A percentile compares a stretch with the other conserved stretches of the same genome.
Conservation (phyloP, 495 filamentous ascomycete genomes). For the Aspergillus avenaceus region DNA sequence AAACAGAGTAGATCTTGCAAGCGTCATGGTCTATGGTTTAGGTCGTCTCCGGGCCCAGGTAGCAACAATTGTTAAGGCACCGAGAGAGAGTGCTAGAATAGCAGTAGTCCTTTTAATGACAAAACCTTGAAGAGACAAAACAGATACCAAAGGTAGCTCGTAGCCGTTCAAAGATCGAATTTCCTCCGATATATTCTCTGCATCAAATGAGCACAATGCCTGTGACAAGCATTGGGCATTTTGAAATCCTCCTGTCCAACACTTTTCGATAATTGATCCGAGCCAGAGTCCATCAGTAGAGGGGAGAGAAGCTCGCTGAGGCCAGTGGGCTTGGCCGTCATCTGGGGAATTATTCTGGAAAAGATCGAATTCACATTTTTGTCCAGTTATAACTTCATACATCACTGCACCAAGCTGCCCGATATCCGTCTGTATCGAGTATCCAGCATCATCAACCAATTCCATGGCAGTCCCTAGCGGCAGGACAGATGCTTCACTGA, state of each 20-base stretch:
- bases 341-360: constrained; percentile 5
- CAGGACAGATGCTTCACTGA: constrained; percentile 23
- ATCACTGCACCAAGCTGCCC: constrained; percentile 18
- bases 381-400: constrained; percentile 12
- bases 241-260: constrained; percentile 12
- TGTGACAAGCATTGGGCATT: no score
- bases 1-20: no score
- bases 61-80: no score
- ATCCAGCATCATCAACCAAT: constrained; percentile 18
- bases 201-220: no score
- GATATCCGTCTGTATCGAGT: constrained; percentile 14
- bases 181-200: no score
- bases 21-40: no score
- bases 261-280: constrained; percentile 15
- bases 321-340: constrained; percentile 10
- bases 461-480: constrained; percentile 23
- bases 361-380: constrained; percentile 15
- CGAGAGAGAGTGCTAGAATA: no score
- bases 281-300: constrained; percentile 11
- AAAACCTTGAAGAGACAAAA: no score
- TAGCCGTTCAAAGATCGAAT: no score
- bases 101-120: no score
- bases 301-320: constrained; percentile 6
- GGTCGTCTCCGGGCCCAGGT: no score
- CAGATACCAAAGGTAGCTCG: no score